These are phyloP conservation scores for Rachicladosporium sp. DNA, from an alignment of 2,329 filamentous ascomycete species.

Conservation along the genomic window DNA sequence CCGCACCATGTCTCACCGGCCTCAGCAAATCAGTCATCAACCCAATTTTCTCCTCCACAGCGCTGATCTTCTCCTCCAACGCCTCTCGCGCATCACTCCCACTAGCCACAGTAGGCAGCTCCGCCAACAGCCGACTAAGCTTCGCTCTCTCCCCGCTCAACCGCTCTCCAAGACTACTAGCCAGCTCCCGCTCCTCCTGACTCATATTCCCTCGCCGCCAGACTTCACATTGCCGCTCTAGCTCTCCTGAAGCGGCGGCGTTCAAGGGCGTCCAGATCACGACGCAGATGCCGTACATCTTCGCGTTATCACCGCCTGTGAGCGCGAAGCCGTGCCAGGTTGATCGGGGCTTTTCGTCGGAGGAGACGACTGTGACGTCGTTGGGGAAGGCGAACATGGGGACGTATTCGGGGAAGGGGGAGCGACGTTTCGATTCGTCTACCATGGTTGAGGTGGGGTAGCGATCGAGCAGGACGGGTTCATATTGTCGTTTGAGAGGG, in stretches of 20 bases:
- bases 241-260: conserved; percentile 65
- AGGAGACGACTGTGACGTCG: conserved; percentile 92
- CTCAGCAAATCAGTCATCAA: conserved; percentile 93
- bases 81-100: conserved; percentile 70
- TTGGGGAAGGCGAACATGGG: conserved; percentile 99
- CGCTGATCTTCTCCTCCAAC: conserved; percentile 86
- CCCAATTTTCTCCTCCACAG: conserved; percentile 91
- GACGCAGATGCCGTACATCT: conserved; percentile 81
- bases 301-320: conserved; percentile 85
- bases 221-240: conserved; percentile 51
- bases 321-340: conserved; percentile 99
- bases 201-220: conserved; percentile 61
- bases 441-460: conserved; percentile 75
- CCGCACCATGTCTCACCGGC: conserved; percentile 83
- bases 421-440: conserved; percentile 68
- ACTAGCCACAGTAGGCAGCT: conserved; percentile 67
- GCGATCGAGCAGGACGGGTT: conserved; percentile 88
- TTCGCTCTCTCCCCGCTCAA: conserved; percentile 80
- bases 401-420: conserved; percentile 89
- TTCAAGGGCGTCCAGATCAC: conserved; percentile 88
- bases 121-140: conserved; percentile 73
- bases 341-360: conserved; percentile 84
- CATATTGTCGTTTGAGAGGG: conserved; percentile 82
- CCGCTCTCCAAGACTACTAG: conserved; percentile 78
- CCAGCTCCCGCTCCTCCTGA: conserved; percentile 78